Conservation (phyloP, 495 filamentous ascomycete genomes). For the Aspergillus asperescens region DNA sequence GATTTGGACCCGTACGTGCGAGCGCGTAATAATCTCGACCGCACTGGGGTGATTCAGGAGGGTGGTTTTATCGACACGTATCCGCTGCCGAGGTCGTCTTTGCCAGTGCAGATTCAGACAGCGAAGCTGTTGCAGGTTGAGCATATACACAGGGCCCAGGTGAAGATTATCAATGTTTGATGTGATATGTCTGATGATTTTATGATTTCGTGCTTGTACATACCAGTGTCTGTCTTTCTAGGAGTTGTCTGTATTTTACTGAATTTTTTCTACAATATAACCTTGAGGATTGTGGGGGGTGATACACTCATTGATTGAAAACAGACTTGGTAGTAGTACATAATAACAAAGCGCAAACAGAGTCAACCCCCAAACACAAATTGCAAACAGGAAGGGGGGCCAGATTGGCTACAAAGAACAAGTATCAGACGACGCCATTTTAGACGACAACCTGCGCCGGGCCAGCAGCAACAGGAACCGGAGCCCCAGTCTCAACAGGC, state of each 20-base stretch:
- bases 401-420: no score
- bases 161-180: conserved; percentile 10
- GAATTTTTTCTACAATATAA: no score
- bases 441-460: no score
- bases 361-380: no score
- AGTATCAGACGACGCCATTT: no score
- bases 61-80: conserved; percentile 2
- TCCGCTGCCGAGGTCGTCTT: not conserved
- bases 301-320: no score
- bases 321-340: no score
- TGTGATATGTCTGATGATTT: not conserved
- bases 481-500: not conserved
- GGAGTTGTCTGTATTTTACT: conserved; percentile 2
- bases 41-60: conserved; percentile 8
- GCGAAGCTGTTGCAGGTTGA: conserved; percentile 11
- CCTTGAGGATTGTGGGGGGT: no score
- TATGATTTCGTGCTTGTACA: conserved; percentile 1
- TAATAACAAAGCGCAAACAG: no score
- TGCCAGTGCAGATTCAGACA: conserved; percentile 2
- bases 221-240: not conserved
- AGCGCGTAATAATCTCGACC: conserved; percentile 4
- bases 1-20: conserved; percentile 9
- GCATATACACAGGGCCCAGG: conserved; percentile 1
- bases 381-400: no score
- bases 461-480: no score